Conservation (phyloP, 805 yeast species). For the Peterozyma toletana region DNA sequence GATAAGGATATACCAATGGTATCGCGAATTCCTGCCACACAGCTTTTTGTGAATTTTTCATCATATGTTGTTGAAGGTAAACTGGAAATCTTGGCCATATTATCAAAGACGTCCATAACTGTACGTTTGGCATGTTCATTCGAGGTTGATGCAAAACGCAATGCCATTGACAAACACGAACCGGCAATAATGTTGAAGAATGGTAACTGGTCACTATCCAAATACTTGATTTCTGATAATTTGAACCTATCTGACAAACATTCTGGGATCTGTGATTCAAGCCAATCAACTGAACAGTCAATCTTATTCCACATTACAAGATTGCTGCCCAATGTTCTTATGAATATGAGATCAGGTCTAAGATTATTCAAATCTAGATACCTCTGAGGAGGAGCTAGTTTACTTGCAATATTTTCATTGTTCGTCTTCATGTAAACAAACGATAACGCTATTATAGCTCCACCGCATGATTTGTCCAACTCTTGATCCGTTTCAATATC, state of each 20-base stretch:
- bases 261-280: slow-evolving; percentile 47
- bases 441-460: slow-evolving; percentile 70
- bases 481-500: slow-evolving; percentile 57
- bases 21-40: slow-evolving; percentile 50
- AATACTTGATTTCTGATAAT: slow-evolving; percentile 16
- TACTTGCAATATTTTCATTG: slow-evolving; percentile 50
- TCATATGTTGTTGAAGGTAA: slow-evolving; percentile 45
- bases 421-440: slow-evolving; percentile 68
- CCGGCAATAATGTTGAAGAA: slow-evolving; percentile 70
- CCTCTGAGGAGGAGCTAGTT: slow-evolving; percentile 53
- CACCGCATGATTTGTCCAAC: slow-evolving; percentile 58
- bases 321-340: slow-evolving; percentile 56
- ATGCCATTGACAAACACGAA: slow-evolving; percentile 62
- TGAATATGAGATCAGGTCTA: slow-evolving; percentile 70
- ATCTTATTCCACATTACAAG: slow-evolving; percentile 69
- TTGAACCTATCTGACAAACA: slow-evolving; percentile 26
- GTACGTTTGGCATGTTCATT: slow-evolving; percentile 46
- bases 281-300: slow-evolving; percentile 45
- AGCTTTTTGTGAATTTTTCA: slow-evolving; percentile 43
- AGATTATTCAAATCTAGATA: slow-evolving; percentile 57
- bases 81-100: slow-evolving; percentile 33
- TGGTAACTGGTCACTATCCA: slow-evolving; percentile 57
- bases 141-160: slow-evolving; percentile 69
- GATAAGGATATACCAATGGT: slow-evolving; percentile 59
- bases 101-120: slow-evolving; percentile 47